These are phyloP conservation scores for Mucor mucedo DNA, from an alignment of 371 early-diverging fungal genomes.

Conservation along the genomic window DNA sequence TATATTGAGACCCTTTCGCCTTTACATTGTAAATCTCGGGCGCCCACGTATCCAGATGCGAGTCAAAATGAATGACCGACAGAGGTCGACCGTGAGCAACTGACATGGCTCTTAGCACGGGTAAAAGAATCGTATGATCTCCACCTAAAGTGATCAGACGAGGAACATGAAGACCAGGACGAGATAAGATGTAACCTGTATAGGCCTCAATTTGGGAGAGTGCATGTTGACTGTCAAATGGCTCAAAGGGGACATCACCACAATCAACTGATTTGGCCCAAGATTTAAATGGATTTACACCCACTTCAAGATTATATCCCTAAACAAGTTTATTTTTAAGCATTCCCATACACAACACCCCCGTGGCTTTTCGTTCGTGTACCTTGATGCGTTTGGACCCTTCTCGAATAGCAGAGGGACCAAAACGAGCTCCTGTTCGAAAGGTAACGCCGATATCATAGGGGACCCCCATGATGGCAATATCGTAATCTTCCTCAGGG, in stretches of 20 bases:
- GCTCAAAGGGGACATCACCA: conserved; percentile 57
- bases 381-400: conserved; percentile 50
- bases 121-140: conserved; percentile 53
- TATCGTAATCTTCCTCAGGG: conserved; percentile 45
- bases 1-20: conserved; percentile 37
- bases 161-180: conserved; percentile 34
- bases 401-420: conserved; percentile 54
- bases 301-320: conserved; percentile 46
- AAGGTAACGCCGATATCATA: conserved; percentile 57
- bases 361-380: neutral
- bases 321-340: neutral
- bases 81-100: conserved; percentile 44
- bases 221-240: conserved; percentile 50
- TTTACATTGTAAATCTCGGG: conserved; percentile 50
- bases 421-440: conserved; percentile 57
- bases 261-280: conserved; percentile 59
- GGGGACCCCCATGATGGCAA: conserved; percentile 54
- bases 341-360: no score
- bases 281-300: conserved; percentile 47
- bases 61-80: conserved; percentile 58
- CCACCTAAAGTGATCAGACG: conserved; percentile 51
- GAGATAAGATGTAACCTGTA: conserved; percentile 41
- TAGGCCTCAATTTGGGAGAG: conserved; percentile 48
- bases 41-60: conserved; percentile 56
- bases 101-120: conserved; percentile 46